Conservation (phyloP, 1,139 yeast species). For the Torulaspora pretoriensis region DNA sequence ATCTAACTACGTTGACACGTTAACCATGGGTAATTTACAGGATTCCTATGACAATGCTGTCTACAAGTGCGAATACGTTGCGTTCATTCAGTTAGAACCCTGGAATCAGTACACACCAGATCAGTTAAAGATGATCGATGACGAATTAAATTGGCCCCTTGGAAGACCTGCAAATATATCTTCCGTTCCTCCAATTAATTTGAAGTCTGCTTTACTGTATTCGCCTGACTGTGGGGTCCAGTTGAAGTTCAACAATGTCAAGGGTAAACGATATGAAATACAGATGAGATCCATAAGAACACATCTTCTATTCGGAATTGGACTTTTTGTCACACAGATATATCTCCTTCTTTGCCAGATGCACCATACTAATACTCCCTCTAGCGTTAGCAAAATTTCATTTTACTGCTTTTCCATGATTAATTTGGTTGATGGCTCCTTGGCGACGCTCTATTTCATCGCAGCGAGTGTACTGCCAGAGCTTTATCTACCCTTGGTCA, state of each 20-base stretch:
- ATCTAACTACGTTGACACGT: conserved; percentile 37
- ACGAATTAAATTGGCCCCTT: conserved; percentile 62
- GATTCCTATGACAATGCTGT: conserved; percentile 34
- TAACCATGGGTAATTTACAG: conserved; percentile 42
- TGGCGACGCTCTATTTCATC: conserved; percentile 59
- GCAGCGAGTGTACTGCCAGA: conserved; percentile 53
- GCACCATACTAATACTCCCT: conserved; percentile 70
- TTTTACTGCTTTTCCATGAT: conserved; percentile 56
- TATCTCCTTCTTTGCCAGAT: conserved; percentile 58
- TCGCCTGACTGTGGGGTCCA: conserved; percentile 86
- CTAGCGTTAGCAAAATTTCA: conserved; percentile 66
- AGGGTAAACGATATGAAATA: conserved; percentile 58
- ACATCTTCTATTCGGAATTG: conserved; percentile 47
- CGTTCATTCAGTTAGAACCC: conserved; percentile 63
- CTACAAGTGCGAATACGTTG: conserved; percentile 64
- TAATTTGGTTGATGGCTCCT: conserved; percentile 62
- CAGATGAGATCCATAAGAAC: conserved; percentile 43
- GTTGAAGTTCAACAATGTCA: conserved; percentile 42
- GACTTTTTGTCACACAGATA: conserved; percentile 47
- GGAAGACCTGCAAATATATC: conserved; percentile 65
- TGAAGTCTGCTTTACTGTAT: conserved; percentile 58
- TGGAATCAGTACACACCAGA: conserved; percentile 47
- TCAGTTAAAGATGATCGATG: conserved; percentile 60
- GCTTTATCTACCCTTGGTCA: conserved; percentile 61
- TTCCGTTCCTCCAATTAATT: conserved; percentile 50